A percentile compares a stretch with the other conserved stretches of the same genome.
phyloP scores from a whole-genome alignment of 495 filamentous ascomycete genomes.

The Hamigera avellanea region DNA sequence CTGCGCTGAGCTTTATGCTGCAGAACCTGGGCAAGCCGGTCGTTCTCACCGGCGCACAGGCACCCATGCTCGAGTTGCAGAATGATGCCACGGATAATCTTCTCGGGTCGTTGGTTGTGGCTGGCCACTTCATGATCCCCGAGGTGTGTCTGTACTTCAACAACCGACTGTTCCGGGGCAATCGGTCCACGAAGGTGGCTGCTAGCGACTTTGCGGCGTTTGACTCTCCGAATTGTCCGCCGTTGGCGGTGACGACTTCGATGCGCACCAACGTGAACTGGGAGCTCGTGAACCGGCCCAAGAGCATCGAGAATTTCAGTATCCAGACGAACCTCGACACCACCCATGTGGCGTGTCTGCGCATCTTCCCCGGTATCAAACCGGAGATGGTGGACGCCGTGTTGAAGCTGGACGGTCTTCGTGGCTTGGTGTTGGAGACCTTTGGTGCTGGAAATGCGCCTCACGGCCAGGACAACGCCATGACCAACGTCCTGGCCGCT shows the following conservation, averaged over 20 bases:
- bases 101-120: constrained; percentile 83
- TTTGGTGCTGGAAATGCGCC: constrained; percentile 95
- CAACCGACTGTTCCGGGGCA: constrained; percentile 83
- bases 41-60: constrained; percentile 83
- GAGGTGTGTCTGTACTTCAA: constrained; percentile 97
- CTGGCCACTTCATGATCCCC: constrained; percentile 91
- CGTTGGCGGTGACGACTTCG: constrained; percentile 69
- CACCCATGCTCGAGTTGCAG: constrained; percentile 84
- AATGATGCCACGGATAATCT: constrained; percentile 96
- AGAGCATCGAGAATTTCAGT: constrained; percentile 57
- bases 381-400: constrained; percentile 92
- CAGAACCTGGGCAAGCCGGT: constrained; percentile 85
- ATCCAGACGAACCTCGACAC: constrained; percentile 75
- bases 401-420: constrained; percentile 61
- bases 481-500: constrained; percentile 68
- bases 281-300: constrained; percentile 68
- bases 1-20: constrained; percentile 90
- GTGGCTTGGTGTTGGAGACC: constrained; percentile 83
- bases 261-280: constrained; percentile 77
- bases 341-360: constrained; percentile 79
- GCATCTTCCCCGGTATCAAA: constrained; percentile 92
- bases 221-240: constrained; percentile 68
- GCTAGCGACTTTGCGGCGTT: constrained; percentile 83
- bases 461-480: constrained; percentile 65
- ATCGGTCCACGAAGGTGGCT: constrained; percentile 80